Percentiles rank a stretch among this genome's conserved stretches.
phyloP scores from a whole-genome alignment of 148 eudicot species.

The Limonium bicolor region DNA sequence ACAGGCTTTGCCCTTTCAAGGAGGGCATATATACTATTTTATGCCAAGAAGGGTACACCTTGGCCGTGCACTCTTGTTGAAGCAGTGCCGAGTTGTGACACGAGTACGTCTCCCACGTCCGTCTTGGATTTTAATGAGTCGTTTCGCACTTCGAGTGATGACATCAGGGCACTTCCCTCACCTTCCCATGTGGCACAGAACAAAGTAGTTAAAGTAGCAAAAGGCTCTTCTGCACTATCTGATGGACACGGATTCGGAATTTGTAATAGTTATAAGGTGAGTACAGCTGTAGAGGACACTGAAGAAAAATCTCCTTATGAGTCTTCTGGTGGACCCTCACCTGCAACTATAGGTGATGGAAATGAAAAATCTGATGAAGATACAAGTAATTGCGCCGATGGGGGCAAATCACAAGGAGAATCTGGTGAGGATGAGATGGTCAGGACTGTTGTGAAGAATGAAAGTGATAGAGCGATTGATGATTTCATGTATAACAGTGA shows the following conservation, averaged over 20 bases:
- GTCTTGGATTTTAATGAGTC: constrained; percentile 43
- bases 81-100: constrained; percentile 13
- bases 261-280: too few relatives aligned
- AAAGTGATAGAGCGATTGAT: constrained; percentile 1
- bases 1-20: constrained; percentile 60
- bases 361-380: too few relatives aligned
- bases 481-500: not conserved
- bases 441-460: too few relatives aligned
- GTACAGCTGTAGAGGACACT: not conserved
- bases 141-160: too few relatives aligned
- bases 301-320: too few relatives aligned
- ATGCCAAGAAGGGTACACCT: constrained; percentile 66
- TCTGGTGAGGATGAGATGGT: not conserved
- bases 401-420: too few relatives aligned
- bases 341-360: too few relatives aligned
- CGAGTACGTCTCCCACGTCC: constrained; percentile 70
- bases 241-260: not conserved
- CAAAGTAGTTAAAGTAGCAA: constrained; percentile 4
- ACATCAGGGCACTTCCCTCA: not conserved
- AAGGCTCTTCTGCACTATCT: constrained; percentile 1
- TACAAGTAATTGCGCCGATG: too few relatives aligned
- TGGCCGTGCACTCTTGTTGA: constrained; percentile 62
- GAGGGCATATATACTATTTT: constrained; percentile 78
- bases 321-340: too few relatives aligned
- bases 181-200: constrained; percentile 10